Evolutionary conservation across 495 filamentous ascomycete species (phyloP), one percentile per base, ranked within the genome.

Genomic region (Sphaerosporella brunnea): DNA sequence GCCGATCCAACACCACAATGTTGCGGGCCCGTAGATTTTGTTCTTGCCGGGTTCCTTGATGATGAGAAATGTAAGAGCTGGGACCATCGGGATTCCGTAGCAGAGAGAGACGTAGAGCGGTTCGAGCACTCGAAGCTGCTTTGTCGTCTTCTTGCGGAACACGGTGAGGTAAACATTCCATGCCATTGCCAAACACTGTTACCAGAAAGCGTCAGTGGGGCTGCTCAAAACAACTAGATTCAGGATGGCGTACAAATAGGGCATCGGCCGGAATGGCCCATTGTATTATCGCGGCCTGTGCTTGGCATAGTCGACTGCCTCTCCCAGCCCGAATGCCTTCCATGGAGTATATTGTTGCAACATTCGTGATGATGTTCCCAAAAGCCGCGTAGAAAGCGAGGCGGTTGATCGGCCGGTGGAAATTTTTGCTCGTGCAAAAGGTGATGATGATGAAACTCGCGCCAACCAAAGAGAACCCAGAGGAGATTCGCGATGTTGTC

Each of bases 111-210:
- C 55, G 51, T 93, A 92, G 45, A 70, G 75, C 52, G 75, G 72
- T 57, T 93, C 85, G 51, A 88, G 68, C 13, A 59, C 66, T 2
- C 77, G 74, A 40, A 93, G 70, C 46, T 75, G 70, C 1, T 72
- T 64, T 0, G 79, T 75, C 41, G 78, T 73, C 57, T 78, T 87
- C 50, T 78, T 77, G 53, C 70, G 71, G 62, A 87, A 90, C 54
- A 93, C 86, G 13, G 83, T 88, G 16, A 92, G 65, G 56, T 82
- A 84, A 50, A 93, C 84, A 56, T 93, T 93, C 49, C 80, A 68
- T 2, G 84, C 82, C 85, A 93, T 93, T 40, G 79, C 79, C 37
- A 88, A 65, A 28, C 70, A 72, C 73, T 61, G 49, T 51, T 24
- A n/a, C n/a, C 28, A 32, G 13, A 28, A 38, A 48, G 41, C 9